Conservation (phyloP, 2,329 filamentous ascomycete genomes). For the Phyllosticta ampelicida region DNA sequence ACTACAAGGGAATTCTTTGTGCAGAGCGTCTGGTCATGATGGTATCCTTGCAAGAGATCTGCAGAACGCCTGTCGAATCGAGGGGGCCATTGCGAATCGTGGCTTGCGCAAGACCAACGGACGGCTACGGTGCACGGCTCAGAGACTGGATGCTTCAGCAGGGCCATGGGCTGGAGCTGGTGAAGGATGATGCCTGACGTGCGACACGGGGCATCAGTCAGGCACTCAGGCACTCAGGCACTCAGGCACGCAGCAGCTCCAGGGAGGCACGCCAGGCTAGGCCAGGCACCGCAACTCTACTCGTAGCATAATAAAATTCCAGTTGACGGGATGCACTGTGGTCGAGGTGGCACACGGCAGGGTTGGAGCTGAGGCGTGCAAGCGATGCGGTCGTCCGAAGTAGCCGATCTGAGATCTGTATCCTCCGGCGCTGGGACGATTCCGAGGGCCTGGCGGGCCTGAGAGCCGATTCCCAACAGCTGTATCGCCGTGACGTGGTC, state of each 20-base stretch:
- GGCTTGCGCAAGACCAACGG: background rate
- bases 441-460: too few species aligned
- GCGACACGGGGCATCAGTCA: too few species aligned
- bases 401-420: background rate
- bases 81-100: background rate
- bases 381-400: background rate
- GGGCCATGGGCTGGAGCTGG: background rate
- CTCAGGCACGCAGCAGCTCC: too few species aligned
- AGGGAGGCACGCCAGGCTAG: background rate
- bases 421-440: background rate
- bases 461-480: too few species aligned
- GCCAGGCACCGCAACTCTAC: background rate
- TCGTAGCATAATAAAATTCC: too few species aligned
- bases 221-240: too few species aligned
- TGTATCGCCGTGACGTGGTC: background rate
- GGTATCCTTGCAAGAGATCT: background rate
- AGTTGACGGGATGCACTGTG: background rate
- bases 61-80: background rate
- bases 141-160: background rate
- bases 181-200: background rate
- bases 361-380: background rate
- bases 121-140: background rate
- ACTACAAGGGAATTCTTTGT: too few species aligned
- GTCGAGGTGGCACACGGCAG: background rate
- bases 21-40: background rate